Evolutionary conservation across 2,329 filamentous ascomycete species (phyloP), one percentile per base, ranked within the genome.

Genomic region (Fusarium pseudograminearum): DNA sequence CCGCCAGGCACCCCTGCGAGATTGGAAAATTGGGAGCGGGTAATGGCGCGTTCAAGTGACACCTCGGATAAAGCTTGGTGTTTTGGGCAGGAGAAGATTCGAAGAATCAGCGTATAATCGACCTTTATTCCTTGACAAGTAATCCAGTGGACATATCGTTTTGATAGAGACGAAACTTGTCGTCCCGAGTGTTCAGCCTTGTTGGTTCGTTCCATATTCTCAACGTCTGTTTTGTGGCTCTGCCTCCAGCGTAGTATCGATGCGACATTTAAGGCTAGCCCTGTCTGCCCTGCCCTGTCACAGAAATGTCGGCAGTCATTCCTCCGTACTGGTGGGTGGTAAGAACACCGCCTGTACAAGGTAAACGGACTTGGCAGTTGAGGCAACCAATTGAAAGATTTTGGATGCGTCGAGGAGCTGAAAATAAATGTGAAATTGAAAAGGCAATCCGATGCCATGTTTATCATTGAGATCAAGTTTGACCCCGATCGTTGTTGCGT

Each of bases 1-100:
- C 5, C 42, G 15, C 26, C 20, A 34, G 45, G 26, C 26, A 50
- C 31, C 61, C 61, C 48, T 67, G 66, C 41, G 15, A 36, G 28
- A 46, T 31, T 53, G 31, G 20, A 36, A 26, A 31, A 46, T 31
- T 53, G 31, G 24, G 24, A 26, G 38, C 51, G 41, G 44, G 22
- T 58, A 54, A 20, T 44, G 42, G 53, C 31, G 56, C 61, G 31
- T 45, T 51, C 7, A 9, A 31, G 31, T 45, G 33, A 18, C 26
- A 18, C 18, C n/a, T 36, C 41, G 11, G 30, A 24, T 14, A 47
- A 47, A 36, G 41, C 24, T 28, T 36, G 22, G 14, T n/a, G 36
- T 42, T 22, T 9, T 31, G 18, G 36, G 9, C 44, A 64, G 15
- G 20, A 14, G 20, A 16, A 9, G 12, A 18, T 22, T 20, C 24